Percentiles rank a stretch among this genome's conserved stretches.
Evolutionary conservation across 768 basidiomycete species (phyloP).

Genomic region (Leucocoprinus leucothites): DNA sequence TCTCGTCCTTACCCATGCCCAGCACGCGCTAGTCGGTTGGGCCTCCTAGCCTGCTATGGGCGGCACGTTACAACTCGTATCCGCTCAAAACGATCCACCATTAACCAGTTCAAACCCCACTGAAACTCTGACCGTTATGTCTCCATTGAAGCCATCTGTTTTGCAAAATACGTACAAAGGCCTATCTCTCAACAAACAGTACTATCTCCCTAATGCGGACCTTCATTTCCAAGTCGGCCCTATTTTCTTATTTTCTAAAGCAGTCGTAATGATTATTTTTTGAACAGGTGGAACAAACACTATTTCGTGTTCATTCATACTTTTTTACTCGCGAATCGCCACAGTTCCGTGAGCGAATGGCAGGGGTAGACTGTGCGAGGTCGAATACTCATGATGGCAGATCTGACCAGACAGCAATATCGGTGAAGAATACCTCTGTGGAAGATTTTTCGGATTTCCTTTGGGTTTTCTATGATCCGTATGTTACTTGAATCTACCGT

Average conservation of each 20-base stretch:
- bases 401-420: conserved; percentile 31
- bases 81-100: background rate
- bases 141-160: background rate
- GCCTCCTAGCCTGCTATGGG: background rate
- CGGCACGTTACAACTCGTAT: background rate
- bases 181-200: background rate
- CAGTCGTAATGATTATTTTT: background rate
- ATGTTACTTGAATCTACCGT: conserved; percentile 18
- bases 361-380: conserved; percentile 22
- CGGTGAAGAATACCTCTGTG: conserved; percentile 38
- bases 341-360: conserved; percentile 33
- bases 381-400: conserved; percentile 24
- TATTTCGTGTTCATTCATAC: conserved; percentile 50
- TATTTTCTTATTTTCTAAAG: background rate
- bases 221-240: background rate
- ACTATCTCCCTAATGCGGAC: background rate
- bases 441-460: conserved; percentile 53
- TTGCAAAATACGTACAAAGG: background rate
- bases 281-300: conserved; percentile 38
- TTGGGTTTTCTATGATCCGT: conserved; percentile 67
- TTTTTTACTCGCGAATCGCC: conserved; percentile 54
- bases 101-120: too few species aligned
- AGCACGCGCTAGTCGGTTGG: background rate
- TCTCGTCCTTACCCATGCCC: background rate
- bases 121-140: background rate